Evolutionary conservation across 176 grass and related monocot species (phyloP).

Genomic region (Hordeum vulgare): DNA sequence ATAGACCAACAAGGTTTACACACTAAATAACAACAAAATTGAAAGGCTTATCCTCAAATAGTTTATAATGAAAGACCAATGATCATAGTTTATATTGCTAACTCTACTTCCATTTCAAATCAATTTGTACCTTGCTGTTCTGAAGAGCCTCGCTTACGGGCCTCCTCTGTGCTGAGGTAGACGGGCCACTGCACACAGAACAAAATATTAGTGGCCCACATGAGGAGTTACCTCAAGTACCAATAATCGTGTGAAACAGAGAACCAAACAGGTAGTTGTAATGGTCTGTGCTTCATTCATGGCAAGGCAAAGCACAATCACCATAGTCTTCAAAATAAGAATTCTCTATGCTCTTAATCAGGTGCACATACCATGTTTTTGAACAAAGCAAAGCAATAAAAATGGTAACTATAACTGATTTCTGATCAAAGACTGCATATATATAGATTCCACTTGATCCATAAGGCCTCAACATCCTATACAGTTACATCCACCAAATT

Average conservation of each 20-base stretch:
- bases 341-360: conserved; percentile 5
- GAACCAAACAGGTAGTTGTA: conserved; percentile 6
- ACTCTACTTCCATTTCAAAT: background rate
- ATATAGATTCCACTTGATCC: conserved; percentile 9
- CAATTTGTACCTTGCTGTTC: conserved; percentile 32
- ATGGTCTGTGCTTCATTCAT: background rate
- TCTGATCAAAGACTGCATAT: conserved; percentile 13
- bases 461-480: conserved; percentile 16
- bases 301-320: conserved; percentile 2
- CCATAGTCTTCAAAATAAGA: conserved; percentile 7
- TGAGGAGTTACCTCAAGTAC: conserved; percentile 7
- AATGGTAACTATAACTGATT: background rate
- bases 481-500: conserved; percentile 17
- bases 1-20: background rate
- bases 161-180: conserved; percentile 27
- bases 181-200: conserved; percentile 33
- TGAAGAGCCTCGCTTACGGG: conserved; percentile 32
- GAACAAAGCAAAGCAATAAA: conserved; percentile 34
- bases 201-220: conserved; percentile 25
- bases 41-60: background rate
- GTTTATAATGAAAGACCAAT: background rate
- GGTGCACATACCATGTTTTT: conserved; percentile 37
- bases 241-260: background rate
- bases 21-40: background rate
- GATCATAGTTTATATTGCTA: background rate